Conservation (phyloP, 2,329 filamentous ascomycete species). For the Ploettnerulaceae sp. region DNA sequence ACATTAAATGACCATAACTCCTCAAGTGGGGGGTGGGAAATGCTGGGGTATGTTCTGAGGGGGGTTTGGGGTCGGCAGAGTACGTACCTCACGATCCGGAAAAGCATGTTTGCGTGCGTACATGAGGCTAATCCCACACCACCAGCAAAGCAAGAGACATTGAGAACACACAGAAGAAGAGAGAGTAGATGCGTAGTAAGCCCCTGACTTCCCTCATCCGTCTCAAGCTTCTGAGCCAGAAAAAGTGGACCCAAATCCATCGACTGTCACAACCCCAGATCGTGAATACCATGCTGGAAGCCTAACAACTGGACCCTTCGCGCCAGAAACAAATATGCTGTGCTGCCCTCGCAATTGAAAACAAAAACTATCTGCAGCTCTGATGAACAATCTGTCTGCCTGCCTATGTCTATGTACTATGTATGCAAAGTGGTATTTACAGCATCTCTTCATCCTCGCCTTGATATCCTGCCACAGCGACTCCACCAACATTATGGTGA, state of each 20-base stretch:
- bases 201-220: conserved; percentile 6
- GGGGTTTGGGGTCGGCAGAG: conserved; percentile 10
- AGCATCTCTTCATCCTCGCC: conserved; percentile 34
- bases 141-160: conserved; percentile 16
- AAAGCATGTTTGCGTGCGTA: not conserved
- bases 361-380: conserved; percentile 20
- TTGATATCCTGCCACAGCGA: conserved; percentile 16
- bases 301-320: conserved; percentile 1
- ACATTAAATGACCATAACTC: not conserved
- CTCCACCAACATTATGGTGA: conserved; percentile 18
- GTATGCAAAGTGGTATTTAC: conserved; percentile 26
- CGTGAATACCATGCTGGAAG: conserved; percentile 12
- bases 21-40: not conserved
- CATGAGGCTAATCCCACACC: conserved; percentile 17
- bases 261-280: not conserved
- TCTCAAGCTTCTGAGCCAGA: conserved; percentile 3
- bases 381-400: conserved; percentile 21
- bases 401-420: conserved; percentile 20
- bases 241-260: conserved; percentile 7
- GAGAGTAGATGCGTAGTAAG: conserved; percentile 28
- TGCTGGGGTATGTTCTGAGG: not conserved
- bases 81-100: conserved; percentile 29
- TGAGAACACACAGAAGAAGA: conserved; percentile 14
- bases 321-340: conserved; percentile 1
- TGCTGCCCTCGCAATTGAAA: conserved; percentile 8